Percentiles rank a stretch among this genome's conserved stretches.
Evolutionary conservation across 495 filamentous ascomycete species (phyloP).

Genomic region (Talaromyces nanjingensis): DNA sequence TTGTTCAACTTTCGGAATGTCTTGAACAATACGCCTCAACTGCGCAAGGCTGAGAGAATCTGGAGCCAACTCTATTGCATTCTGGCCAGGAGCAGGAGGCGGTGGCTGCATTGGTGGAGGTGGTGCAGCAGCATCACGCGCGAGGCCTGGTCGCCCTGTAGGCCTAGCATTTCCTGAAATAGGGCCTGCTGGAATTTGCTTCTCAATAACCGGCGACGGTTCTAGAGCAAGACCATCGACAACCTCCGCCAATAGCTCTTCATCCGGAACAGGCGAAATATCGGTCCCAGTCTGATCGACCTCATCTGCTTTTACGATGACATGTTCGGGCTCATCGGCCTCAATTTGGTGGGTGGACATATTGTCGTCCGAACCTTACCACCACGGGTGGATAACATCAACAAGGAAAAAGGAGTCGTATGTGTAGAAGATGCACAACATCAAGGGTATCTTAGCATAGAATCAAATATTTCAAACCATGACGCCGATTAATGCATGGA

Average conservation of each 20-base stretch:
- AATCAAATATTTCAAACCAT: conserved; percentile 3
- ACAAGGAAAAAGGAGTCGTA: background rate
- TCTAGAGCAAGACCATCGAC: conserved; percentile 43
- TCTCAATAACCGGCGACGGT: conserved; percentile 19
- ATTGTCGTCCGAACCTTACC: background rate
- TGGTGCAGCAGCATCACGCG: conserved; percentile 48
- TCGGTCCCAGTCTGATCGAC: conserved; percentile 49
- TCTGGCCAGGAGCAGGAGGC: conserved; percentile 47
- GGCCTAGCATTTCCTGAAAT: conserved; percentile 16
- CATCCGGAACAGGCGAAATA: conserved; percentile 42
- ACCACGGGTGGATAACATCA: background rate
- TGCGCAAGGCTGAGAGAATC: conserved; percentile 82
- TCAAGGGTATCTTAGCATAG: conserved; percentile 11
- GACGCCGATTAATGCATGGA: conserved; percentile 5
- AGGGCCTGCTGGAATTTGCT: conserved; percentile 13
- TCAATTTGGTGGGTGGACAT: conserved; percentile 6
- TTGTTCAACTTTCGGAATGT: conserved; percentile 70
- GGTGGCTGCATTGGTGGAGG: conserved; percentile 53
- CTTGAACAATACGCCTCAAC: conserved; percentile 69
- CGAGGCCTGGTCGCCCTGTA: conserved; percentile 42
- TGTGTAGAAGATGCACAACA: background rate
- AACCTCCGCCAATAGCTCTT: conserved; percentile 42
- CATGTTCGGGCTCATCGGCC: conserved; percentile 19
- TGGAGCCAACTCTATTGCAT: conserved; percentile 39
- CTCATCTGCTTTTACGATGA: conserved; percentile 50